Percentiles rank a stretch among this genome's conserved stretches.
Conservation (phyloP, 2,329 filamentous ascomycete species). For the Curvularia sp. region DNA sequence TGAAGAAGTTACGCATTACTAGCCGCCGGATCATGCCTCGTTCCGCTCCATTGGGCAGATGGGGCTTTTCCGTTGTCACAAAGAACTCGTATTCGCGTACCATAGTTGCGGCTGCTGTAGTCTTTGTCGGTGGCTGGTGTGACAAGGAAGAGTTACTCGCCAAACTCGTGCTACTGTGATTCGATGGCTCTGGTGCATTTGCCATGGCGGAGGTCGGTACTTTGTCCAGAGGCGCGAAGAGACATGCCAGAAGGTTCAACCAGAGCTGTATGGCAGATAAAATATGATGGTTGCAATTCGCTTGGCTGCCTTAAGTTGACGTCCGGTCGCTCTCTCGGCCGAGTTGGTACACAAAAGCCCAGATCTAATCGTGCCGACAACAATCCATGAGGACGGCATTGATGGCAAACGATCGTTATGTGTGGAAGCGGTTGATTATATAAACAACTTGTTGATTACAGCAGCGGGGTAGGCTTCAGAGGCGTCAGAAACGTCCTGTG, state of each 20-base stretch:
- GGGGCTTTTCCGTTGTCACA: constrained; percentile 33
- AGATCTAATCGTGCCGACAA: not conserved
- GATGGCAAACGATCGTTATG: not conserved
- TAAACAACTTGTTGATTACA: constrained; percentile 17
- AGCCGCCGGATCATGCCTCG: constrained; percentile 34
- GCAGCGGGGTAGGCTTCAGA: constrained; percentile 15
- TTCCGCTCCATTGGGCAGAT: constrained; percentile 31
- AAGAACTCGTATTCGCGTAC: constrained; percentile 40
- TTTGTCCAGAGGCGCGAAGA: not conserved
- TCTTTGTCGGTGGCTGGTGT: not conserved
- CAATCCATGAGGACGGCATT: not conserved
- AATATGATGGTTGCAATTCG: not conserved
- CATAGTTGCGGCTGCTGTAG: not conserved
- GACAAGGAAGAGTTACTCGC: not conserved
- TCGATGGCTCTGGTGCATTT: not conserved
- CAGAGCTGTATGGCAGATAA: not conserved
- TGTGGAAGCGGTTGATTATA: constrained; percentile 13
- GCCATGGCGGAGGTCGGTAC: not conserved
- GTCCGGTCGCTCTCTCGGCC: not conserved
- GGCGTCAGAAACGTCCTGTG: not conserved
- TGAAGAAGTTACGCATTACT: constrained; percentile 42
- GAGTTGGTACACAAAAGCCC: not conserved
- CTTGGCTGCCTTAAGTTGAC: not conserved
- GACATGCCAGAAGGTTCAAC: not conserved
- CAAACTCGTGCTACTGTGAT: not conserved